A percentile compares a stretch with the other conserved stretches of the same genome.
Conservation (phyloP, 2,329 filamentous ascomycete species). For the Ophiosphaerella narmari region DNA sequence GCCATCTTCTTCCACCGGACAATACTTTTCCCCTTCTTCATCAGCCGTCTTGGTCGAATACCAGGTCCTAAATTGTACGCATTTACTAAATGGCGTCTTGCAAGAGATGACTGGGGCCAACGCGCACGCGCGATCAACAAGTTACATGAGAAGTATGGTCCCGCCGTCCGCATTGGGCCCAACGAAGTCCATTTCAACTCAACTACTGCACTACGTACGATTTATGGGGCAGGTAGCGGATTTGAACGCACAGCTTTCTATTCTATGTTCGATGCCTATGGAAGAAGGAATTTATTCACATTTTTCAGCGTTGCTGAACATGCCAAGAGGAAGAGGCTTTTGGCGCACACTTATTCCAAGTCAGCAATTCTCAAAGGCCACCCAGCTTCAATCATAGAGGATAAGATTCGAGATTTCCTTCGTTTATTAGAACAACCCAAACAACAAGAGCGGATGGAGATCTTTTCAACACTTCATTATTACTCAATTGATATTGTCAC, state of each 20-base stretch:
- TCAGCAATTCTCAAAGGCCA: conserved; percentile 48
- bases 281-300: conserved; percentile 58
- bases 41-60: conserved; percentile 15
- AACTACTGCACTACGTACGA: conserved; percentile 55
- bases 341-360: conserved; percentile 61
- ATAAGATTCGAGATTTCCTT: conserved; percentile 42
- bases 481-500: conserved; percentile 60
- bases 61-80: conserved; percentile 50
- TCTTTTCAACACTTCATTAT: conserved; percentile 58
- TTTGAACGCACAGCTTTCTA: conserved; percentile 59
- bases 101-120: conserved; percentile 52
- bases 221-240: conserved; percentile 59
- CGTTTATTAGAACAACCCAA: conserved; percentile 43
- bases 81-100: conserved; percentile 53
- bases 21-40: conserved; percentile 1
- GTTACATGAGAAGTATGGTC: conserved; percentile 46
- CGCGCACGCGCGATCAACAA: conserved; percentile 50
- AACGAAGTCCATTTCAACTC: conserved; percentile 35
- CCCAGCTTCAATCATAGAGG: conserved; percentile 19
- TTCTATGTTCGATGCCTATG: conserved; percentile 61
- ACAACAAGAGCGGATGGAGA: conserved; percentile 46
- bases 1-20: conserved; percentile 2
- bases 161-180: conserved; percentile 17
- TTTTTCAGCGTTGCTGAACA: conserved; percentile 53
- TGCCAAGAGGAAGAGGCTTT: conserved; percentile 57